Evolutionary conservation across 805 yeast genomes (phyloP).

Genomic region (Tetrapisispora nanseiensis): DNA sequence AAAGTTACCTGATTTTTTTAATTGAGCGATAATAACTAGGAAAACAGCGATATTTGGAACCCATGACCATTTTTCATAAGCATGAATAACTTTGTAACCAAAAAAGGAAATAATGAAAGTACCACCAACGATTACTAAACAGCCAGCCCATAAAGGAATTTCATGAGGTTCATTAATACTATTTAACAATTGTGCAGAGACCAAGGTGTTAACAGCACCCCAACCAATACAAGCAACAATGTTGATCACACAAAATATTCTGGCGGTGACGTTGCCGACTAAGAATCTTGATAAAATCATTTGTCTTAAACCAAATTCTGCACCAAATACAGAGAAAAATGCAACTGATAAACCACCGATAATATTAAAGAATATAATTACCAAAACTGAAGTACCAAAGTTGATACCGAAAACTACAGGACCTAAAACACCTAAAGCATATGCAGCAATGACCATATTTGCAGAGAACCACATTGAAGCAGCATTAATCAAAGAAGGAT

Average conservation of each 20-base stretch:
- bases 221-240: conserved; percentile 85
- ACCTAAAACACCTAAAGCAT: conserved; percentile 66
- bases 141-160: conserved; percentile 87
- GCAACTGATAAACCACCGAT: conserved; percentile 76
- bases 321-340: conserved; percentile 72
- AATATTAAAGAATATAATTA: conserved; percentile 11
- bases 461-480: conserved; percentile 90
- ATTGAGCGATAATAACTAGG: conserved; percentile 67
- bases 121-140: conserved; percentile 55
- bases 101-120: conserved; percentile 70
- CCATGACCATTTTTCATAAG: conserved; percentile 81
- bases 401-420: conserved; percentile 53
- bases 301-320: conserved; percentile 78
- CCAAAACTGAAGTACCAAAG: conserved; percentile 13
- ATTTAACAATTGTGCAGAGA: conserved; percentile 74
- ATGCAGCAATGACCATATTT: conserved; percentile 77
- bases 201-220: conserved; percentile 88
- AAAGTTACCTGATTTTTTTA: conserved; percentile 59
- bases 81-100: conserved; percentile 76
- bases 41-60: conserved; percentile 66
- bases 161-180: conserved; percentile 49
- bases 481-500: conserved; percentile 54
- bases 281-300: conserved; percentile 72
- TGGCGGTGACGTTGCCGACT: conserved; percentile 63
- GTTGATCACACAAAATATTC: conserved; percentile 70